These are phyloP conservation scores for Globisporangium irregulare DNA, from an alignment of 352 stramenopile species.

Conservation along the genomic window DNA sequence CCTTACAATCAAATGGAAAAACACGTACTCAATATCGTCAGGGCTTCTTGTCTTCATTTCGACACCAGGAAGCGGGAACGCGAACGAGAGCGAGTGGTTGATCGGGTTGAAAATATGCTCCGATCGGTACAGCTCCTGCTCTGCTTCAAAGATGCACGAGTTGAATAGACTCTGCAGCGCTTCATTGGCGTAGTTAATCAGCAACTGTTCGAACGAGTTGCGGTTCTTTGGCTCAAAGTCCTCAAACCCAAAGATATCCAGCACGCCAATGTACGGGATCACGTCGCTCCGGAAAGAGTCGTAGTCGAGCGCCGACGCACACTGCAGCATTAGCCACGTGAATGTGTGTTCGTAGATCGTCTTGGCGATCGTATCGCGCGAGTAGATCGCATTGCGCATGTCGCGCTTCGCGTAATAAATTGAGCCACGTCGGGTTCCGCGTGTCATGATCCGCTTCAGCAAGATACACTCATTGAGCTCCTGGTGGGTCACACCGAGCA, in stretches of 20 bases:
- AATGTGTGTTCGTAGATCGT: slow-evolving; percentile 89
- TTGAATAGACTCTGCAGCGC: slow-evolving; percentile 90
- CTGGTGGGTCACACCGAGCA: slow-evolving; percentile 64
- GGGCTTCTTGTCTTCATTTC: slow-evolving; percentile 29
- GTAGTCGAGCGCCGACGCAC: slow-evolving; percentile 72
- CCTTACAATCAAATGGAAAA: background rate
- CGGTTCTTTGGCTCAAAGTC: slow-evolving; percentile 86
- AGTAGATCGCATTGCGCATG: slow-evolving; percentile 68
- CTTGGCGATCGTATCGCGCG: slow-evolving; percentile 87
- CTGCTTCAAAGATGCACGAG: slow-evolving; percentile 80
- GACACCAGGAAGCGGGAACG: slow-evolving; percentile 54
- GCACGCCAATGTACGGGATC: slow-evolving; percentile 86
- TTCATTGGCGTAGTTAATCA: slow-evolving; percentile 94
- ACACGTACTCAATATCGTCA: slow-evolving; percentile 32
- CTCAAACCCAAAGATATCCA: slow-evolving; percentile 94
- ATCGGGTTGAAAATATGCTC: slow-evolving; percentile 84
- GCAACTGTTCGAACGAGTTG: slow-evolving; percentile 91
- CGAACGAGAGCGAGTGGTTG: slow-evolving; percentile 79
- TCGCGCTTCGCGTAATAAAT: slow-evolving; percentile 81
- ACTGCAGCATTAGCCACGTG: slow-evolving; percentile 87
- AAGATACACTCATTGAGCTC: slow-evolving; percentile 75
- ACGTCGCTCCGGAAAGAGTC: slow-evolving; percentile 78
- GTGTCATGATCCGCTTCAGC: slow-evolving; percentile 78
- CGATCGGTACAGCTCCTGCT: slow-evolving; percentile 79
- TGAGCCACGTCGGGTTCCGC: slow-evolving; percentile 63